Base-by-base conservation (phyloP, 345 rosid species). In the Eucalyptus marginata region DNA sequence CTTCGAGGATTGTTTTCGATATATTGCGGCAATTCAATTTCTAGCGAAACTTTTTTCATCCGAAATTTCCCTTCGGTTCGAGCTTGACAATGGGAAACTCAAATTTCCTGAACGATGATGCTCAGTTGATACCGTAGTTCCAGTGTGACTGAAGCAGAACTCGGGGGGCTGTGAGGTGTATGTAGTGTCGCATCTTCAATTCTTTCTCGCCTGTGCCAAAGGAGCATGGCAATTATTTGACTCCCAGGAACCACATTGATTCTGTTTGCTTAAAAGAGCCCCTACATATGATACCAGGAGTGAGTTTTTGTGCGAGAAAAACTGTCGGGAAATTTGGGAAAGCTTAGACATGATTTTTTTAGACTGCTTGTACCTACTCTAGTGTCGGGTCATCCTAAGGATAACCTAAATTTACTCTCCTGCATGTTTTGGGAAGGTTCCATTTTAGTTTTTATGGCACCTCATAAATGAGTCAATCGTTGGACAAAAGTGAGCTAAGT, bases 121-220 rank as follows among this genome's bases (percentile, higher is more conserved):
- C 13, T 24, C 62, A 0, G 62, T 56, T 24, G 62, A 56, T 0
- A 56, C 62, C 4, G 29, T 22, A 56, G 0, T 56, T 56, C 0
- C 13, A 56, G 62, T 10, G 62, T 24, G 62, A 56, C 62, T 56
- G 29, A 56, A 56, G 62, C 62, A 56, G 29, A 56, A 56, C 62
- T 22, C 1, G 0, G 5, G 62, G 50, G 62, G 62, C 62, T 4
- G 62, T 56, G 29, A 56, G 62, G 0, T 56, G 13, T 56, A 56
- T 56, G 29, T 4, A 9, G 62, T 10, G 56, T 51, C 2, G 56
- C 1, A 51, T 51, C 56, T 51, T 56, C 62, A 56, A 56, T 56
- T 56, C 58, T 56, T 56, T 24, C 62, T 56, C 0, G 62, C 62
- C 0, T 56, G 0, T 56, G 62, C 2, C 62, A 25, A 56, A 56